phyloP scores from a whole-genome alignment of 2,329 filamentous ascomycete species.

The Neurospora sp. region DNA sequence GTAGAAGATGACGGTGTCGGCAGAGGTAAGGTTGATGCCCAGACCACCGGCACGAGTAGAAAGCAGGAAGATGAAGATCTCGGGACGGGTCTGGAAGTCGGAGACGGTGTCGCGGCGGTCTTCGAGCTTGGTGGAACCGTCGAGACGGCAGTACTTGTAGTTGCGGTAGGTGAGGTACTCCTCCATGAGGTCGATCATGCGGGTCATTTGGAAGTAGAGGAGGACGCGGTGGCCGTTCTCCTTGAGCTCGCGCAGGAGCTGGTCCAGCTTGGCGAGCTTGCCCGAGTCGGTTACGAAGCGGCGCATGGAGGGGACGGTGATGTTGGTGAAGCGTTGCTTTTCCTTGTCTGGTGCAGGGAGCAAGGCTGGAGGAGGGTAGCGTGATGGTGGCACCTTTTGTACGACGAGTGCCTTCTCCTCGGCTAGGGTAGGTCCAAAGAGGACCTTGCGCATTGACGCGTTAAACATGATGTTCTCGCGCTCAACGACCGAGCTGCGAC shows the following conservation, averaged over 20 bases:
- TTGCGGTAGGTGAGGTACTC: constrained; percentile 98
- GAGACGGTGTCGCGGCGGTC: constrained; percentile 92
- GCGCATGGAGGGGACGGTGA: constrained; percentile 89
- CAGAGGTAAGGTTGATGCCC: constrained; percentile 92
- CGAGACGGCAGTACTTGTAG: constrained; percentile 95
- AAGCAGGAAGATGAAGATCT: constrained; percentile 94
- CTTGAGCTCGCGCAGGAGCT: constrained; percentile 81
- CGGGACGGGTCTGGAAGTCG: constrained; percentile 88
- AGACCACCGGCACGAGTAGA: constrained; percentile 95
- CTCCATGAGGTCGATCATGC: constrained; percentile 99
- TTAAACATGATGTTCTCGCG: constrained; percentile 73
- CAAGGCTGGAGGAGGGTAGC: constrained; percentile 53
- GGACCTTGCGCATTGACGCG: constrained; percentile 56
- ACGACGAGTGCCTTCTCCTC: constrained; percentile 69
- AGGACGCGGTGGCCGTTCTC: constrained; percentile 86
- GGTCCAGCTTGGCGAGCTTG: constrained; percentile 85
- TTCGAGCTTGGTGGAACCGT: constrained; percentile 94
- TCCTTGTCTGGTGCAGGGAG: constrained; percentile 71
- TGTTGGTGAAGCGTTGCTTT: constrained; percentile 79
- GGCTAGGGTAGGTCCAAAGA: constrained; percentile 55
- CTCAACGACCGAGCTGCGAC: constrained; percentile 54
- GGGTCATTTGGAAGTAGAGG: constrained; percentile 99
- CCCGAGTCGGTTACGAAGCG: constrained; percentile 97
- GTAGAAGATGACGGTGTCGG: constrained; percentile 99
- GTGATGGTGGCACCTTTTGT: constrained; percentile 55